Percentiles rank a stretch among this genome's conserved stretches.
Conservation (phyloP, 2,329 filamentous ascomycete species). For the Aureobasidium pullulans region DNA sequence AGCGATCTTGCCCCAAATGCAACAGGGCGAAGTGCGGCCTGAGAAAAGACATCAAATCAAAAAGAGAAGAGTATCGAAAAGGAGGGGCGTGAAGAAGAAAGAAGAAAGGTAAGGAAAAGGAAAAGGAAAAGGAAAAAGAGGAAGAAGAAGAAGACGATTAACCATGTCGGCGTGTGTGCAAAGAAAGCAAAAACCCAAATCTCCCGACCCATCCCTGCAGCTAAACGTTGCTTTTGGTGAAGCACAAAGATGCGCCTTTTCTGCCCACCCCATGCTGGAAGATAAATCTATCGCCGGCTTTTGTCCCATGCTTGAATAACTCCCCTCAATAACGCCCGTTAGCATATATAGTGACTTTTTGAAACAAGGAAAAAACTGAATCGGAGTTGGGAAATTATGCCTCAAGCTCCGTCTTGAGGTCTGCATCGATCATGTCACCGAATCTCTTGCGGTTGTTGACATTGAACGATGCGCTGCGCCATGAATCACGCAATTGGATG, state of each 20-base stretch:
- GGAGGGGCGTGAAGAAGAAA: background rate
- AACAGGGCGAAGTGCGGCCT: constrained; percentile 1
- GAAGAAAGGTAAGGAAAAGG: background rate
- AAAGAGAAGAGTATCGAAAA: background rate
- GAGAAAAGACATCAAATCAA: background rate
- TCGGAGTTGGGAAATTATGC: background rate
- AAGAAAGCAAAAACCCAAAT: background rate
- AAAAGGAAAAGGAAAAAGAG: background rate
- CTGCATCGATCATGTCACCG: constrained; percentile 41
- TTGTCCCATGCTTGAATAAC: constrained; percentile 7
- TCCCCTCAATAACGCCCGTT: constrained; percentile 1
- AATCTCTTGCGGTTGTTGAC: constrained; percentile 52
- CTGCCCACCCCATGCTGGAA: constrained; percentile 11
- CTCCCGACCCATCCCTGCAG: constrained; percentile 10
- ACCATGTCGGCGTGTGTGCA: constrained; percentile 8
- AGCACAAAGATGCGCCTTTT: constrained; percentile 12
- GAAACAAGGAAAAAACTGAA: background rate
- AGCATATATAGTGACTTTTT: constrained; percentile 3
- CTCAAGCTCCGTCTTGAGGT: constrained; percentile 11
- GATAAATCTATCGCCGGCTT: constrained; percentile 10
- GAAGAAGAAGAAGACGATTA: background rate
- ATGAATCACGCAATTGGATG: constrained; percentile 44
- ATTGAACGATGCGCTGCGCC: constrained; percentile 48
- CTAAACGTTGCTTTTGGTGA: constrained; percentile 11
- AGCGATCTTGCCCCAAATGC: constrained; percentile 1